Percentiles rank a stretch among this genome's conserved stretches.
Conservation (phyloP, 306 rosid species). For the Quercus alba region DNA sequence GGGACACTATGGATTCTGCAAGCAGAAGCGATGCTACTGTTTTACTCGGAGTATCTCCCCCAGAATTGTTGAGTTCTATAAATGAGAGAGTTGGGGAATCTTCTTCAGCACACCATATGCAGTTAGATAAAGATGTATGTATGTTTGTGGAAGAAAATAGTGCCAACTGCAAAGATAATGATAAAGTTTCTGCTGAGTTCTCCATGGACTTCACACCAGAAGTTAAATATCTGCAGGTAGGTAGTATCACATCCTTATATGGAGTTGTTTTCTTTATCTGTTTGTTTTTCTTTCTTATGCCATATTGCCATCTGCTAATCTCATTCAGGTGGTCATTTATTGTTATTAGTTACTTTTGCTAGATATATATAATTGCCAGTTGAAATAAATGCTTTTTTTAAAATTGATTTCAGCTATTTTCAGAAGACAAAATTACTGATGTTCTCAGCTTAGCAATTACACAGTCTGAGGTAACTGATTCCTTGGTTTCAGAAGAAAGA, state of each 20-base stretch:
- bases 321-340: constrained; percentile 8
- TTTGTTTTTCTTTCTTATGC: not conserved
- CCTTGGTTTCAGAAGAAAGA: constrained; percentile 34
- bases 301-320: constrained; percentile 7
- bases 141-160: constrained; percentile 14
- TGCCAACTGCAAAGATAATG: constrained; percentile 16
- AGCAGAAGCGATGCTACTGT: constrained; percentile 38
- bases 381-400: constrained; percentile 8
- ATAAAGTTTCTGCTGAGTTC: constrained; percentile 6
- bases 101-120: constrained; percentile 17
- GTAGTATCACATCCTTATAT: not conserved
- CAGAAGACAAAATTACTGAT: constrained; percentile 38
- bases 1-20: constrained; percentile 34
- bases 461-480: constrained; percentile 29
- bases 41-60: constrained; percentile 30
- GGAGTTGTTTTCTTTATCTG: not conserved
- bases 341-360: constrained; percentile 7
- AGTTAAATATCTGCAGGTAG: constrained; percentile 17
- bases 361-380: constrained; percentile 2
- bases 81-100: constrained; percentile 18
- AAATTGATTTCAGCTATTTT: constrained; percentile 40
- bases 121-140: constrained; percentile 15
- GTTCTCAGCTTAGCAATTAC: constrained; percentile 24
- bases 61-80: constrained; percentile 22
- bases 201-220: not conserved